phyloP scores from a whole-genome alignment of 2,329 filamentous ascomycete species.

The Hypoxylon rubiginosum region DNA sequence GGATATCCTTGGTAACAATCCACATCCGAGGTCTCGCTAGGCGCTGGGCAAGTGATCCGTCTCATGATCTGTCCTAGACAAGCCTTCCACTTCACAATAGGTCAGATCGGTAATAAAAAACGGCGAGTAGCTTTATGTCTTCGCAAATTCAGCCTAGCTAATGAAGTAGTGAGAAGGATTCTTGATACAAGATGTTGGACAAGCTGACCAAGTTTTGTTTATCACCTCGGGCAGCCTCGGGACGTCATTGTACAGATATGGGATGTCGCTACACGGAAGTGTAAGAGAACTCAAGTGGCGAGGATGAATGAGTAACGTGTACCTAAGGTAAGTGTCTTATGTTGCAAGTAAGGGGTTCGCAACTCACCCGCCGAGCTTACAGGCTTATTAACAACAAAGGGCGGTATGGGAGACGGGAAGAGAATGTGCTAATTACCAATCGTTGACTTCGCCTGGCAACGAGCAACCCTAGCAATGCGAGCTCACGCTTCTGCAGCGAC shows the following conservation, averaged over 20 bases:
- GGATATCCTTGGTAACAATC: constrained; percentile 47
- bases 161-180: constrained; percentile 30
- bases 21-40: constrained; percentile 32
- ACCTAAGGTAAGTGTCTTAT: not conserved
- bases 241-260: constrained; percentile 1
- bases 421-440: constrained; percentile 29
- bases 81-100: constrained; percentile 32
- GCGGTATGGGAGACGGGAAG: constrained; percentile 1
- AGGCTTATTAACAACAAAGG: not conserved
- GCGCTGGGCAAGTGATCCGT: constrained; percentile 33
- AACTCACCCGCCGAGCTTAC: not conserved
- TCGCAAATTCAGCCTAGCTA: constrained; percentile 32
- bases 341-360: constrained; percentile 26
- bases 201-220: constrained; percentile 2
- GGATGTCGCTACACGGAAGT: not conserved
- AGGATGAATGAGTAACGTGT: constrained; percentile 27
- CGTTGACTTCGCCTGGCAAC: constrained; percentile 9
- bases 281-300: constrained; percentile 12
- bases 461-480: constrained; percentile 21
- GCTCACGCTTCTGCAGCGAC: constrained; percentile 21
- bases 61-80: constrained; percentile 23
- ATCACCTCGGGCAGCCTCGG: constrained; percentile 16
- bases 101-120: constrained; percentile 35
- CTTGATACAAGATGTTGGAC: constrained; percentile 18
- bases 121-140: constrained; percentile 28